Percentiles rank a stretch among this genome's conserved stretches.
phyloP scores from a whole-genome alignment of 2,329 filamentous ascomycete species.

The Scedosporium minutisporum region DNA sequence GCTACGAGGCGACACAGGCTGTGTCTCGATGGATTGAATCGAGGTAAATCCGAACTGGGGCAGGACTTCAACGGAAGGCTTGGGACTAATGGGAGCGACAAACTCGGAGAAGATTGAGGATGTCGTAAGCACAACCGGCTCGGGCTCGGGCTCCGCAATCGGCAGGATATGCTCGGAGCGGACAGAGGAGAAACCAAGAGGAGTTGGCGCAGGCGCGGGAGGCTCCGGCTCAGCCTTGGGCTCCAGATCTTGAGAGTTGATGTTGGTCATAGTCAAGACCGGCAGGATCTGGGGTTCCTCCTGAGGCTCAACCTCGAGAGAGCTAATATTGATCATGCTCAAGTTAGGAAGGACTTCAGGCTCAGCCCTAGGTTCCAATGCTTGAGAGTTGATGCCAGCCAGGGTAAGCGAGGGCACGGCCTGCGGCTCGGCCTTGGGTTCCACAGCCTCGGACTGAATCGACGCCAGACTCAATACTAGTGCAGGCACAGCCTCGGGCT shows the following conservation, averaged over 20 bases:
- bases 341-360: conserved; percentile 18
- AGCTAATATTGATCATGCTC: conserved; percentile 20
- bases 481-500: conserved; percentile 14
- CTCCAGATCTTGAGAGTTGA: conserved; percentile 18
- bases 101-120: conserved; percentile 11
- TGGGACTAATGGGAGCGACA: conserved; percentile 7
- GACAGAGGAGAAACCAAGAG: conserved; percentile 21
- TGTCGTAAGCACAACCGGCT: conserved; percentile 12
- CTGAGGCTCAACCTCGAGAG: conserved; percentile 16
- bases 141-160: conserved; percentile 15
- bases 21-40: conserved; percentile 35
- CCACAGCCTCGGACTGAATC: conserved; percentile 3
- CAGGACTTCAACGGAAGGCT: conserved; percentile 7
- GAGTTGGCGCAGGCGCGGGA: conserved; percentile 12
- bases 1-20: conserved; percentile 36
- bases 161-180: conserved; percentile 26
- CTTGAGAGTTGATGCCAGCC: conserved; percentile 17
- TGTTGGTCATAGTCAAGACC: conserved; percentile 16
- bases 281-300: background rate
- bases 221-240: conserved; percentile 21
- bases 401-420: conserved; percentile 13
- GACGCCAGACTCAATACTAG: background rate
- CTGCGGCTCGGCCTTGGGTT: conserved; percentile 3
- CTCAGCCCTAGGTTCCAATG: conserved; percentile 18
- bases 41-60: conserved; percentile 31